These are phyloP conservation scores for Adenanthera pavonina DNA, from an alignment of 306 rosid species.

Conservation along the genomic window DNA sequence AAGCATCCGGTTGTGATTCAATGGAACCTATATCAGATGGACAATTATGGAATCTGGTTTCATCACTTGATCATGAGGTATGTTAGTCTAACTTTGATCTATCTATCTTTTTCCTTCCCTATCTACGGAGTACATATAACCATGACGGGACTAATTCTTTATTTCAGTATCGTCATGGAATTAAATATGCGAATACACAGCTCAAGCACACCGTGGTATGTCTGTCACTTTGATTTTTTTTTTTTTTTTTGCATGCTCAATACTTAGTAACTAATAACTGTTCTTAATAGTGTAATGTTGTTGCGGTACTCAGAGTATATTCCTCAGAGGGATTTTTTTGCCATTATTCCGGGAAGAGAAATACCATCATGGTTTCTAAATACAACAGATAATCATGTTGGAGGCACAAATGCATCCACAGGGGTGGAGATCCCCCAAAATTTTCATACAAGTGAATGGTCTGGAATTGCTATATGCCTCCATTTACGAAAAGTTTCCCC, in stretches of 20 bases:
- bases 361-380: background rate
- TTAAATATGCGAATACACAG: background rate
- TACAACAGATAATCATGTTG: background rate
- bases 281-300: background rate
- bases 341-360: background rate
- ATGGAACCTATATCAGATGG: conserved; percentile 1
- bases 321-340: background rate
- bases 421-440: background rate
- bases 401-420: no score
- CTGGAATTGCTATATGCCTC: background rate
- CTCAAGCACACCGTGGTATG: background rate
- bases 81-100: background rate
- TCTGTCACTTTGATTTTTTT: background rate
- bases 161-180: background rate
- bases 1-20: background rate
- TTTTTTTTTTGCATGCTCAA: background rate
- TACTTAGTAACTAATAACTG: no score
- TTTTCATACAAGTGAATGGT: background rate
- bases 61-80: conserved; percentile 6
- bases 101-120: no score
- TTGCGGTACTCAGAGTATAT: background rate
- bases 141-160: background rate
- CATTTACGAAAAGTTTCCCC: background rate
- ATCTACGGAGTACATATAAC: no score
- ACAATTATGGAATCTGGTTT: background rate